Conservation (phyloP, 768 basidiomycete species). For the Hydnomerulius pinastri region DNA sequence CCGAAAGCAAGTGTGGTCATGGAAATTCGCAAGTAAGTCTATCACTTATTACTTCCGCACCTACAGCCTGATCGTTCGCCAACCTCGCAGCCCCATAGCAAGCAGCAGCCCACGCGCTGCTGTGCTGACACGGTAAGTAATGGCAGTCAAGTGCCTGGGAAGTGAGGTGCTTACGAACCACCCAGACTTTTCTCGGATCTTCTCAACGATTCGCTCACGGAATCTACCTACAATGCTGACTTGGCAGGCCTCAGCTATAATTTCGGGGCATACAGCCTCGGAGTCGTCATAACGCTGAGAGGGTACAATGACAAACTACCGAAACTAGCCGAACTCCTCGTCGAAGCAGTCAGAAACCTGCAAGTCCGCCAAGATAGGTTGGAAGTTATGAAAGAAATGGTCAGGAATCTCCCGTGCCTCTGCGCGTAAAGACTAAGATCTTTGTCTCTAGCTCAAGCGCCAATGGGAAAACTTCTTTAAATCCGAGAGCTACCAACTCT, state of each 20-base stretch:
- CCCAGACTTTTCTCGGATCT: constrained; percentile 78
- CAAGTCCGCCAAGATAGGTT: constrained; percentile 72
- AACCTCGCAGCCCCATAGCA: constrained; percentile 49
- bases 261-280: constrained; percentile 61
- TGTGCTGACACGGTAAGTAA: constrained; percentile 68
- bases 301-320: constrained; percentile 94
- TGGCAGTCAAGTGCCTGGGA: background rate
- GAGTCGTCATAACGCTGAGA: constrained; percentile 64
- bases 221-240: constrained; percentile 91
- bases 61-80: constrained; percentile 1
- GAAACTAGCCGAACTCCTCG: constrained; percentile 68
- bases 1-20: constrained; percentile 83
- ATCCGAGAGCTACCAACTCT: constrained; percentile 77
- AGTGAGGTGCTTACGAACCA: background rate
- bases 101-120: constrained; percentile 66
- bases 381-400: constrained; percentile 83
- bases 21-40: constrained; percentile 67
- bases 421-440: constrained; percentile 1
- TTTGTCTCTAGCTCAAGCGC: constrained; percentile 56
- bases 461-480: constrained; percentile 88
- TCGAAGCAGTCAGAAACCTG: constrained; percentile 67
- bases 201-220: constrained; percentile 85
- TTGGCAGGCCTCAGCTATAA: constrained; percentile 85
- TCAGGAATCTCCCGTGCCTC: constrained; percentile 30
- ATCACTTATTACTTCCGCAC: background rate